Evolutionary conservation across 2,329 filamentous ascomycete species (phyloP).

Genomic region (Salinomyces thailandicus): DNA sequence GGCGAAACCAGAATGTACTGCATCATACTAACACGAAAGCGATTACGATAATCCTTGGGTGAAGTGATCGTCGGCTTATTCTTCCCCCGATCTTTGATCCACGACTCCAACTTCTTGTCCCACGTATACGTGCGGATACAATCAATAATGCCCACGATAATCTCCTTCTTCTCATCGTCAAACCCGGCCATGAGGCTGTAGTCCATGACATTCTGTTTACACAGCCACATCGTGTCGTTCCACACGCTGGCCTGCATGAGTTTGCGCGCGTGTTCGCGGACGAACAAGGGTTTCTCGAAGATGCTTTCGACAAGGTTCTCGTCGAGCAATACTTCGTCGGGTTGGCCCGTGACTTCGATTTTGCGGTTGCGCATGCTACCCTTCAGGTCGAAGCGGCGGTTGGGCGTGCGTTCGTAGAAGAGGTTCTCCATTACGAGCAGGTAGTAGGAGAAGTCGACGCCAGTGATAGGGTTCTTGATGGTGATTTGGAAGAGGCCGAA

Average conservation of each 20-base stretch:
- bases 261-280: constrained; percentile 92
- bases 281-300: constrained; percentile 90
- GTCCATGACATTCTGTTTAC: constrained; percentile 96
- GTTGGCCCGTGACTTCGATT: constrained; percentile 88
- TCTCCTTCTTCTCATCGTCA: constrained; percentile 76
- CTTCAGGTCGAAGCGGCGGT: constrained; percentile 77
- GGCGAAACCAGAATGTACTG: constrained; percentile 61
- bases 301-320: constrained; percentile 99
- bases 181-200: constrained; percentile 98
- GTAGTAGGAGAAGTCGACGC: constrained; percentile 88
- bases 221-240: constrained; percentile 94
- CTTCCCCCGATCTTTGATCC: constrained; percentile 95
- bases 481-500: constrained; percentile 94
- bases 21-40: constrained; percentile 94
- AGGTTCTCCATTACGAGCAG: constrained; percentile 94
- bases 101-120: constrained; percentile 99
- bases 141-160: constrained; percentile 96
- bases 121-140: constrained; percentile 98
- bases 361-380: constrained; percentile 98
- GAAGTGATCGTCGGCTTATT: constrained; percentile 88
- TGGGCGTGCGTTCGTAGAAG: constrained; percentile 88
- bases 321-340: constrained; percentile 90
- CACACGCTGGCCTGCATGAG: constrained; percentile 83
- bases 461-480: constrained; percentile 88
- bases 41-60: constrained; percentile 92